phyloP scores from a whole-genome alignment of 2,329 filamentous ascomycete species.

The Elsinoe necatrix region DNA sequence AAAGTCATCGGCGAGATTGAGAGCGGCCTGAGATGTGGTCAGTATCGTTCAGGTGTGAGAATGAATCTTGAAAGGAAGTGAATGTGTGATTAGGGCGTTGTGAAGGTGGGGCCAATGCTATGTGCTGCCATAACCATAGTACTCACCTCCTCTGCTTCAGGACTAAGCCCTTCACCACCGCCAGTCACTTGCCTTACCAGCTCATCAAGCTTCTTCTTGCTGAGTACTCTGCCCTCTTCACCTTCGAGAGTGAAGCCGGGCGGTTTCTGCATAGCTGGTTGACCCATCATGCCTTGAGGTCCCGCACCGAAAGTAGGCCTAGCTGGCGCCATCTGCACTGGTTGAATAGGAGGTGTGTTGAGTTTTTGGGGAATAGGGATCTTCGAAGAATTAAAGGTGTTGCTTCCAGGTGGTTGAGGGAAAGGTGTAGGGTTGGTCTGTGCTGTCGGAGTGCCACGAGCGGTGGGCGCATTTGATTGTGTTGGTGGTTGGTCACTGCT shows the following conservation, averaged over 20 bases:
- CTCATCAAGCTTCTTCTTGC: constrained; percentile 95
- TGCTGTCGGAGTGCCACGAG: constrained; percentile 19
- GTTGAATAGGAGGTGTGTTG: constrained; percentile 60
- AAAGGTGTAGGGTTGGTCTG: constrained; percentile 19
- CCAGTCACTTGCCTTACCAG: constrained; percentile 90
- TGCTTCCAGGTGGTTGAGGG: constrained; percentile 19
- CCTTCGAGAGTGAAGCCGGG: constrained; percentile 81
- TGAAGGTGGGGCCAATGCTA: constrained; percentile 17
- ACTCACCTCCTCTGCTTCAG: constrained; percentile 89
- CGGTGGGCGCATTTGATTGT: constrained; percentile 21
- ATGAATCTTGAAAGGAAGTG: neutral
- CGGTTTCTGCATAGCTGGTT: constrained; percentile 74
- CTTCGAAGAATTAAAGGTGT: constrained; percentile 46
- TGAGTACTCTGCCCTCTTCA: constrained; percentile 86
- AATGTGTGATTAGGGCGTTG: neutral
- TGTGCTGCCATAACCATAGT: constrained; percentile 6
- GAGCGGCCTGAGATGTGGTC: constrained; percentile 56
- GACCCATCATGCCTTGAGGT: constrained; percentile 73
- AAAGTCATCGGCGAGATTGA: constrained; percentile 86
- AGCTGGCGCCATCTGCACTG: constrained; percentile 61
- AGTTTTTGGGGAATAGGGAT: constrained; percentile 79
- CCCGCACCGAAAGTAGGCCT: constrained; percentile 81
- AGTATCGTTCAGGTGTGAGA: neutral
- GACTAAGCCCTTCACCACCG: constrained; percentile 67
- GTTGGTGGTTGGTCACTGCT: constrained; percentile 18